phyloP scores from a whole-genome alignment of 768 basidiomycete species.

The Mycena rebaudengoi region DNA sequence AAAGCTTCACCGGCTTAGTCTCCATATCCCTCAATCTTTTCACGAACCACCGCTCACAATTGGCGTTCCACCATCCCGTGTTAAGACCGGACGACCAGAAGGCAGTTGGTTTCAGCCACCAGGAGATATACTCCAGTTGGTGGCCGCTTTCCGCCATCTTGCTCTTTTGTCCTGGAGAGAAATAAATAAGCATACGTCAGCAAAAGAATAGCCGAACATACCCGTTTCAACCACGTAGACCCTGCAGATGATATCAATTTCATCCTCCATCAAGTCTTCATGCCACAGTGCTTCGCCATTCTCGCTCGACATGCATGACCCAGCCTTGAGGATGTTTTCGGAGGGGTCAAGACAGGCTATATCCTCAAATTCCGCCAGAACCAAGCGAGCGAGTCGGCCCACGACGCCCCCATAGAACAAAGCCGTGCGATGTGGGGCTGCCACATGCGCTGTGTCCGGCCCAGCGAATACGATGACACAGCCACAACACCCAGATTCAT shows the following conservation, averaged over 20 bases:
- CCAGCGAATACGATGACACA: no score
- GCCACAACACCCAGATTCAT: no score
- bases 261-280: background rate
- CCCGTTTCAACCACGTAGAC: conserved; percentile 21
- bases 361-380: background rate
- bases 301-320: background rate
- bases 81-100: conserved; percentile 15
- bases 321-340: conserved; percentile 9
- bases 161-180: conserved; percentile 13
- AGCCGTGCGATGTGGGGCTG: no score
- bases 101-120: conserved; percentile 18
- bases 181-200: conserved; percentile 4
- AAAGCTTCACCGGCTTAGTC: background rate
- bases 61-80: conserved; percentile 20
- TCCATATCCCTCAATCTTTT: conserved; percentile 14
- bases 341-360: background rate
- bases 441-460: no score
- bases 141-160: background rate
- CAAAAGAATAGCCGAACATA: background rate
- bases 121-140: conserved; percentile 16
- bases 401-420: conserved; percentile 20
- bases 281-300: conserved; percentile 8
- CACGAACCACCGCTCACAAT: conserved; percentile 19
- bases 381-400: conserved; percentile 12
- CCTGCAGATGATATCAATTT: conserved; percentile 20